phyloP scores from a whole-genome alignment of 2,329 filamentous ascomycete species.

The Diaporthe amygdali region DNA sequence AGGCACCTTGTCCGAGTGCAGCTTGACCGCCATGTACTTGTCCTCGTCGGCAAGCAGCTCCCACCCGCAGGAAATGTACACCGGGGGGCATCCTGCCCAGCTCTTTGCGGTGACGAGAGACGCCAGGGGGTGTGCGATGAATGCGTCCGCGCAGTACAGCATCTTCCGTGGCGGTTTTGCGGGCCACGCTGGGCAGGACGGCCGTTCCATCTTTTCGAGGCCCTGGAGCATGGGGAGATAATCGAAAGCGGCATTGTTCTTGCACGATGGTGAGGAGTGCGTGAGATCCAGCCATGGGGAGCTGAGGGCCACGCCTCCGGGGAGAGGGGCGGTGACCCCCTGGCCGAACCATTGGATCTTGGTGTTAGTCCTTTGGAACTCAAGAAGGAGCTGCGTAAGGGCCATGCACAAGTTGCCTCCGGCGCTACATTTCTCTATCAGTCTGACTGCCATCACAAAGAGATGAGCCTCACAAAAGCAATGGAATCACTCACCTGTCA shows the following conservation, averaged over 20 bases:
- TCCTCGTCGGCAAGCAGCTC: conserved; percentile 75
- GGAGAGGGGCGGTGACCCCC: conserved; percentile 64
- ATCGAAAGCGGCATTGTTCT: conserved; percentile 60
- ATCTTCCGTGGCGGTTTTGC: conserved; percentile 56
- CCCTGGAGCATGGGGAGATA: conserved; percentile 59
- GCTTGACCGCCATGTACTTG: conserved; percentile 61
- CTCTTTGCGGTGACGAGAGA: conserved; percentile 61
- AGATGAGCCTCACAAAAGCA: no score
- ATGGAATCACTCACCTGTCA: conserved; percentile 56
- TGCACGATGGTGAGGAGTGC: conserved; percentile 63
- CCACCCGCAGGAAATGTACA: conserved; percentile 73
- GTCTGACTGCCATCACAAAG: not conserved
- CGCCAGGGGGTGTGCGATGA: conserved; percentile 70
- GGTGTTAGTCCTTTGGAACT: conserved; percentile 55
- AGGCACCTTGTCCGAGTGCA: conserved; percentile 60
- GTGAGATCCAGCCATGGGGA: conserved; percentile 77
- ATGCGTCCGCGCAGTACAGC: conserved; percentile 59
- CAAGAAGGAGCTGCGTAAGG: conserved; percentile 71
- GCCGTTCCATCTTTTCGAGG: conserved; percentile 38
- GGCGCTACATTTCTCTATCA: conserved; percentile 51
- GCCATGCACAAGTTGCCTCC: conserved; percentile 74
- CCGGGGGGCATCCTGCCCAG: conserved; percentile 69
- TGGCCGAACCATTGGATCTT: conserved; percentile 66
- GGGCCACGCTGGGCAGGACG: conserved; percentile 63
- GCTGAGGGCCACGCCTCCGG: conserved; percentile 66